Evolutionary conservation across 2,329 filamentous ascomycete species (phyloP).

Genomic region (Kalmusia sp.): DNA sequence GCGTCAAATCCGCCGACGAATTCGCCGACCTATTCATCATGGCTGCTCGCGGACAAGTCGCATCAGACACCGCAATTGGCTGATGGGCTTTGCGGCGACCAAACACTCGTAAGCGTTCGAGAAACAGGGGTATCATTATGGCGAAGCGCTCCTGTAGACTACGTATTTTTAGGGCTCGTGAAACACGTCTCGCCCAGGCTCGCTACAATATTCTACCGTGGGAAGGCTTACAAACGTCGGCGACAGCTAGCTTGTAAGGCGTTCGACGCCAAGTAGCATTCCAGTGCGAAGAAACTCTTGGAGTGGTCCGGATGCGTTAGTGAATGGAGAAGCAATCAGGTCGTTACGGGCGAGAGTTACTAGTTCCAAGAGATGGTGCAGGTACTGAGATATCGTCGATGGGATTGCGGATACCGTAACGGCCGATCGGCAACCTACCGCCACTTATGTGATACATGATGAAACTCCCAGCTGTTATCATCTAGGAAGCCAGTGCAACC

Average conservation of each 20-base stretch:
- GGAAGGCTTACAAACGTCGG: too few relatives aligned
- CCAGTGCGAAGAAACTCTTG: too few relatives aligned
- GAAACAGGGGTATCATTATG: not conserved
- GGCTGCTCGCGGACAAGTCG: too few relatives aligned
- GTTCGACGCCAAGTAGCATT: too few relatives aligned
- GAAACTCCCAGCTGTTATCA: conserved; percentile 2
- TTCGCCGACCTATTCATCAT: not conserved
- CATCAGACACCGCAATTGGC: too few relatives aligned
- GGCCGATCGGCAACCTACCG: not conserved
- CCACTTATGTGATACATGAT: not conserved
- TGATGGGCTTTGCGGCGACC: not conserved
- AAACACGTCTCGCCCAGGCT: not conserved
- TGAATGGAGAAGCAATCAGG: not conserved
- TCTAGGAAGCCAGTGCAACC: not conserved
- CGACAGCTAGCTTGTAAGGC: too few relatives aligned
- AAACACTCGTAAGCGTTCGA: not conserved
- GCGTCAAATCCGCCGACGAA: not conserved
- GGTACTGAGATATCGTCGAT: not conserved
- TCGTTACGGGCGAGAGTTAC: not conserved
- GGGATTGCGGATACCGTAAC: not conserved
- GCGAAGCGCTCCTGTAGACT: not conserved
- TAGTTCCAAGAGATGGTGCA: not conserved
- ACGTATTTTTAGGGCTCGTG: conserved; percentile 5
- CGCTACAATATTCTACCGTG: not conserved
- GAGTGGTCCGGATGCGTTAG: too few relatives aligned